A percentile compares a stretch with the other conserved stretches of the same genome.
Conservation (phyloP, 495 filamentous ascomycete genomes). For the Daldinia vernicosa region DNA sequence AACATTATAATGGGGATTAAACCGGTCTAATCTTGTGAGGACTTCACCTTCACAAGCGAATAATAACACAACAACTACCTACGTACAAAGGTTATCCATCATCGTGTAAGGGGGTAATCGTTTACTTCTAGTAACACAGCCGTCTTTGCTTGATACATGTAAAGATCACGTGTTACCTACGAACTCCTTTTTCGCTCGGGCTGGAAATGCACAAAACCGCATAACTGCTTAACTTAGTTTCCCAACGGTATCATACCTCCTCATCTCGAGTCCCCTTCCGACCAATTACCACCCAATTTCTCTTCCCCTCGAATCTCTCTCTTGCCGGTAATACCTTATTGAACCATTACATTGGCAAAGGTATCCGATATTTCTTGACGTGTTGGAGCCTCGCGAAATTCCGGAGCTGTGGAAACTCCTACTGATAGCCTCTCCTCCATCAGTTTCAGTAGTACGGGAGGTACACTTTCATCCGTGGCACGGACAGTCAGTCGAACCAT, state of each 20-base stretch:
- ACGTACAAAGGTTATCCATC: conserved; percentile 31
- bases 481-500: conserved; percentile 95
- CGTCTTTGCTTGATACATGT: conserved; percentile 27
- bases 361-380: conserved; percentile 56
- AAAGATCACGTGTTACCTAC: conserved; percentile 38
- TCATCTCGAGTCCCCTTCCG: conserved; percentile 4
- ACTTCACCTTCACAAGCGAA: conserved; percentile 7
- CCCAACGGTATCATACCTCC: conserved; percentile 24
- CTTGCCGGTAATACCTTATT: conserved; percentile 34
- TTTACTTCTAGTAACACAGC: conserved; percentile 35
- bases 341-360: conserved; percentile 62
- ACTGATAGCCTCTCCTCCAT: conserved; percentile 82
- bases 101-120: conserved; percentile 12
- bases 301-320: background rate
- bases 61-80: conserved; percentile 10
- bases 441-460: conserved; percentile 78
- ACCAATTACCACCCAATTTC: conserved; percentile 13
- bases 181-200: conserved; percentile 39
- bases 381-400: conserved; percentile 48
- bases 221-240: conserved; percentile 26
- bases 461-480: conserved; percentile 90
- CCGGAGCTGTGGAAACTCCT: conserved; percentile 55
- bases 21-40: conserved; percentile 16
- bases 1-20: conserved; percentile 14
- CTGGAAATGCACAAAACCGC: conserved; percentile 40